Base-by-base conservation (phyloP, 2,329 filamentous ascomycete species). In the Nakataea oryzae region DNA sequence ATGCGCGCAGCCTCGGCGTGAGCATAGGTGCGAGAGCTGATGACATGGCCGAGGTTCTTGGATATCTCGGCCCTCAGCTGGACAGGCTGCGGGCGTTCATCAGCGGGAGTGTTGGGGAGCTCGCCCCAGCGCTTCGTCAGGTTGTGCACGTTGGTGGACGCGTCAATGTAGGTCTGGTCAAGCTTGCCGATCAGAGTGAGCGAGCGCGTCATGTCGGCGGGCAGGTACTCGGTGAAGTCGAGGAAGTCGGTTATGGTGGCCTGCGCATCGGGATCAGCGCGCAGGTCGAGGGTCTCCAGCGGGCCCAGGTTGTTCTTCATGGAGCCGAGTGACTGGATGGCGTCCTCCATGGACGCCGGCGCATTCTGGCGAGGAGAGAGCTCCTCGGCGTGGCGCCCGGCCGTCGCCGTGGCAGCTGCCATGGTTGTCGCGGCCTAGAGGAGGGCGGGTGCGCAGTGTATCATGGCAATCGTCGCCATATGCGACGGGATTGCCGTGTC, bases 231-330 rank as follows among this genome's bases (percentile, higher is more conserved):
- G 67, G 85, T 87, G 66, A 86, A 86, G 70, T 88, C 86, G 71
- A 88, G 81, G 70, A 87, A 88, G 72, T 88, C 86, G 64, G 84
- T 87, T 24, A 88, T 81, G n/a, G 85, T 87, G 8, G 86, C 85
- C 68, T 88, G 85, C 29, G 84, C 84, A 75, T 89, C 86, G 7
- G 86, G 86, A 65, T 88, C 86, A 61, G 80, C 78, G 66, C 82
- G 81, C 70, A 81, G 73, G 63, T 78, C 76, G 65, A 83, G 75
- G n/a, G 58, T 47, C 12, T 59, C 34, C 3, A 83, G 75, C 1
- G 78, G 72, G 62, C 74, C 74, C 62, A 80, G 73, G 6, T 71
- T 67, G 65, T 74, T 76, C 64, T 71, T 73, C 34, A 72, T 65
- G 24, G 71, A 64, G 30, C 67, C 67, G 34, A 71, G 65, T 2